A percentile compares a stretch with the other conserved stretches of the same genome.
These are phyloP conservation scores for Raddia distichophylla DNA, from an alignment of 176 grass and related monocot species.

Conservation along the genomic window DNA sequence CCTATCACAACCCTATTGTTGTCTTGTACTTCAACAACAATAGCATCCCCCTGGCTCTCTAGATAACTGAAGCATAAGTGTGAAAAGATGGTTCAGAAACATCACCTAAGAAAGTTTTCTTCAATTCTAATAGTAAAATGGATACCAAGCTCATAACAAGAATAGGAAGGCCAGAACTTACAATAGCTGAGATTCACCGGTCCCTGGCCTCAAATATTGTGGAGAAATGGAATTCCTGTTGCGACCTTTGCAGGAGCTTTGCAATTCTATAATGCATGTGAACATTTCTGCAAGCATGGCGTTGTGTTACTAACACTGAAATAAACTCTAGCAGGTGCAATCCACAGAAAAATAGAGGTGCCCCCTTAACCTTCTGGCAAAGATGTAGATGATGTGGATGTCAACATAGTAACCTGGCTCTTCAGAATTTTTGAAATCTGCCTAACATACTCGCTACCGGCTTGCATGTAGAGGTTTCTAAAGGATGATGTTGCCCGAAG, in stretches of 20 bases:
- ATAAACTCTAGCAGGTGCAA: conserved; percentile 1
- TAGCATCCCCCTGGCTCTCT: conserved; percentile 68
- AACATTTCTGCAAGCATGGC: conserved; percentile 58
- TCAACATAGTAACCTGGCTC: conserved; percentile 78
- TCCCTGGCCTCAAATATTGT: conserved; percentile 77
- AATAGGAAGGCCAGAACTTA: conserved; percentile 52
- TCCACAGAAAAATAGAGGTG: background rate
- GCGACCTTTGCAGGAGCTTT: conserved; percentile 66
- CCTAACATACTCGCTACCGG: conserved; percentile 79
- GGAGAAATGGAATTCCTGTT: conserved; percentile 59
- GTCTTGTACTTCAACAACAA: conserved; percentile 81
- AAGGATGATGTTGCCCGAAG: conserved; percentile 73
- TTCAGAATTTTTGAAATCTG: conserved; percentile 78
- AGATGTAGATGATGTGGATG: conserved; percentile 62
- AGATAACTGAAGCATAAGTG: conserved; percentile 64
- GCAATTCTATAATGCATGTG: conserved; percentile 71
- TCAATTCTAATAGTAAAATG: background rate
- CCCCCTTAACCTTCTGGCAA: conserved; percentile 67
- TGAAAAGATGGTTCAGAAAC: conserved; percentile 36
- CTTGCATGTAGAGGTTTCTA: conserved; percentile 79
- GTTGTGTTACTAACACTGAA: conserved; percentile 24
- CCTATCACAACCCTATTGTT: conserved; percentile 71
- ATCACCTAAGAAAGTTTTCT: background rate
- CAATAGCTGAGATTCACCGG: conserved; percentile 91
- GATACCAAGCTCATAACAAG: conserved; percentile 11